These are phyloP conservation scores for Fusarium veterinarium DNA, from an alignment of 2,329 filamentous ascomycete genomes.

Conservation along the genomic window DNA sequence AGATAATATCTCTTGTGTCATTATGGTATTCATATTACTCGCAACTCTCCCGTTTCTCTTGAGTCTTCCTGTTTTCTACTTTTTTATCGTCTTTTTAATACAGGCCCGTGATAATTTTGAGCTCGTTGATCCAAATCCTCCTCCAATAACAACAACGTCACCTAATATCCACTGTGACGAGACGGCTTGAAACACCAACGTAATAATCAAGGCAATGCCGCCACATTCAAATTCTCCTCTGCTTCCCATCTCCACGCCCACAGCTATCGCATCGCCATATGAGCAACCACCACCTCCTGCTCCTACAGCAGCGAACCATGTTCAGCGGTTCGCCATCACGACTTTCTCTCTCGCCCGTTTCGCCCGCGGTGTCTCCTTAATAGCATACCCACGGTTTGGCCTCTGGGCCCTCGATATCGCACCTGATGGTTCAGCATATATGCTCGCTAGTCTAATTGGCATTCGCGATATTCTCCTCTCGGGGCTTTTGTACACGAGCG, in stretches of 20 bases:
- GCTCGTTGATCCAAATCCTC: conserved; percentile 11
- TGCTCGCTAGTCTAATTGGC: conserved; percentile 49
- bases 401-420: conserved; percentile 47
- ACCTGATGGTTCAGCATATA: conserved; percentile 41
- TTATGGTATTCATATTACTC: conserved; percentile 20
- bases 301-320: conserved; percentile 23
- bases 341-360: conserved; percentile 44
- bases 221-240: conserved; percentile 38
- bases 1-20: background rate
- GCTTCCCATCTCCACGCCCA: conserved; percentile 41
- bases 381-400: conserved; percentile 46
- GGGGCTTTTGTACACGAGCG: conserved; percentile 45
- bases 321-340: conserved; percentile 41
- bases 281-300: conserved; percentile 4
- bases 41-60: conserved; percentile 18
- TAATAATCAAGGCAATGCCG: conserved; percentile 32
- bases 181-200: background rate
- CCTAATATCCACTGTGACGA: background rate
- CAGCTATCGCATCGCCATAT: conserved; percentile 33
- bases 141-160: background rate
- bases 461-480: conserved; percentile 48
- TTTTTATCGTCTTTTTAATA: conserved; percentile 18
- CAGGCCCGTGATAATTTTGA: conserved; percentile 13
- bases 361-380: conserved; percentile 44
- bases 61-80: conserved; percentile 8